These are phyloP conservation scores for Uronychia binucleata DNA, from an alignment of 73 alveolate species.

Conservation along the genomic window DNA sequence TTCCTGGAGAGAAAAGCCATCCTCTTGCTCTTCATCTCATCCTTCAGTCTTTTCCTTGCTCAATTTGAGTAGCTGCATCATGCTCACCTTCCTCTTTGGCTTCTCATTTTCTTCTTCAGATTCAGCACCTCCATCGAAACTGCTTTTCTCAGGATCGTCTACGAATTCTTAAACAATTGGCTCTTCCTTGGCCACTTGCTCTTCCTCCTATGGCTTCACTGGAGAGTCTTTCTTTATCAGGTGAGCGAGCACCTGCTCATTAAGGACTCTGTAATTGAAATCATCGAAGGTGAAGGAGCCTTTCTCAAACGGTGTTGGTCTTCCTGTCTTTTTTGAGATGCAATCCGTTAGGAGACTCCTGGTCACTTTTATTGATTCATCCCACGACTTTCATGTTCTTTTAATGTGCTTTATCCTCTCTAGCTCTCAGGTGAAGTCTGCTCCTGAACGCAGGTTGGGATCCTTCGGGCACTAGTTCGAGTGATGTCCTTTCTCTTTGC, in stretches of 20 bases:
- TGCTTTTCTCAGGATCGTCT: neutral
- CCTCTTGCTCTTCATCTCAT: neutral
- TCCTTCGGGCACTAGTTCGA: conserved; percentile 56
- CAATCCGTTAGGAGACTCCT: conserved; percentile 19
- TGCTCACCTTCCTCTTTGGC: neutral
- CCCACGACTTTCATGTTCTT: conserved; percentile 1
- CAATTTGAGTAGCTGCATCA: neutral
- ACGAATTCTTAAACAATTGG: too few species aligned
- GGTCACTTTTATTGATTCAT: conserved; percentile 26
- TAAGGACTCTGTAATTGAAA: conserved; percentile 19
- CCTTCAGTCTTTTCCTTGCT: neutral
- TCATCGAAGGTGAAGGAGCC: conserved; percentile 34
- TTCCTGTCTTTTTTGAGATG: neutral
- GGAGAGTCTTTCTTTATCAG: neutral
- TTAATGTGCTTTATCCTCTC: conserved; percentile 52
- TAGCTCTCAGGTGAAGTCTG: conserved; percentile 40
- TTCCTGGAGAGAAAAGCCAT: neutral
- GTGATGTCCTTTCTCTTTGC: conserved; percentile 63
- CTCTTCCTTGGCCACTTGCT: too few species aligned
- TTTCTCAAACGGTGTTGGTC: neutral
- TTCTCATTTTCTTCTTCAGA: neutral
- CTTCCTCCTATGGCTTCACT: too few species aligned
- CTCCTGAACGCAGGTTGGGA: conserved; percentile 39
- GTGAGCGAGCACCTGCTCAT: conserved; percentile 24
- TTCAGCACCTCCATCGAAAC: neutral